Conservation (phyloP, 371 early-diverging fungal species). For the Mucor ambiguus region DNA sequence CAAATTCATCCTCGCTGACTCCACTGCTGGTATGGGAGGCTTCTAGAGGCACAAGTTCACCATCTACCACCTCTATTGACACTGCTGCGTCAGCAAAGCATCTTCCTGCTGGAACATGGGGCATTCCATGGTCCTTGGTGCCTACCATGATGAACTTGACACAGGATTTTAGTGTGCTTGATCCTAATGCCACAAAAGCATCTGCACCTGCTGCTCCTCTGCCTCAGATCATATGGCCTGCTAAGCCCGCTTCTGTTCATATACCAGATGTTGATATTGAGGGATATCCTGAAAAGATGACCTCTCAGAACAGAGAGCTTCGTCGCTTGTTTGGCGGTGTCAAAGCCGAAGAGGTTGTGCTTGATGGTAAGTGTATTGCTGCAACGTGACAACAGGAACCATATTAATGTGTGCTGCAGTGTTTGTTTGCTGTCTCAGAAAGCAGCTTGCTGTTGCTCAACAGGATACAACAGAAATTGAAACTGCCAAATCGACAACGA, state of each 20-base stretch:
- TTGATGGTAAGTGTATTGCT: slow-evolving; percentile 33
- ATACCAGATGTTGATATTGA: slow-evolving; percentile 15
- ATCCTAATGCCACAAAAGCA: slow-evolving; percentile 2
- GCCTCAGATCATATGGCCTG: slow-evolving; percentile 24
- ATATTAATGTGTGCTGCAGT: neutral
- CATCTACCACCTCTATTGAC: neutral
- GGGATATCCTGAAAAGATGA: slow-evolving; percentile 27
- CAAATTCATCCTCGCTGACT: slow-evolving; percentile 26
- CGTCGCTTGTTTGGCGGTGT: slow-evolving; percentile 46
- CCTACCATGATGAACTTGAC: slow-evolving; percentile 25
- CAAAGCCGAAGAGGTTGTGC: slow-evolving; percentile 35
- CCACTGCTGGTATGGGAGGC: slow-evolving; percentile 38
- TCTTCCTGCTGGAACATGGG: slow-evolving; percentile 29
- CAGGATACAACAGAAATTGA: neutral
- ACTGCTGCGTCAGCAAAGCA: neutral
- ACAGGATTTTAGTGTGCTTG: neutral
- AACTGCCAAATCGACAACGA: neutral
- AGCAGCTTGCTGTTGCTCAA: neutral
- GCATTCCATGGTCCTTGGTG: slow-evolving; percentile 39
- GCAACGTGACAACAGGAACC: neutral
- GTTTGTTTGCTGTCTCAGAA: slow-evolving; percentile 22
- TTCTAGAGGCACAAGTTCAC: neutral
- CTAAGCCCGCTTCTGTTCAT: slow-evolving; percentile 2
- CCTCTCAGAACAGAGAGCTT: slow-evolving; percentile 30
- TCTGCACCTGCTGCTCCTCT: neutral